Conservation (phyloP, 2,329 filamentous ascomycete genomes). For the Scedosporium dehoogii region DNA sequence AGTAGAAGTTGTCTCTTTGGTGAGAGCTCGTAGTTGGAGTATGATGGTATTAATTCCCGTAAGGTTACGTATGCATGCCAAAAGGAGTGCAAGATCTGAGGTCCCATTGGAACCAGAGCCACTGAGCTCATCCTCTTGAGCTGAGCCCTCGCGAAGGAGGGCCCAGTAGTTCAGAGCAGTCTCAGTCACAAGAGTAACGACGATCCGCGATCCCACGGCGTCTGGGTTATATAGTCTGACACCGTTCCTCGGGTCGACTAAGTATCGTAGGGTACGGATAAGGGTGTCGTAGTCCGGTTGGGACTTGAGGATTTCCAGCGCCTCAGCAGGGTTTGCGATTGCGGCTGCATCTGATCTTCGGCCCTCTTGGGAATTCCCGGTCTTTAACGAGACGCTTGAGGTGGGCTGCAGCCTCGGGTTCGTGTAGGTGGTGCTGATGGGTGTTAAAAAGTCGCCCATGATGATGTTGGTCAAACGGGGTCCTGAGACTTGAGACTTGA, state of each 20-base stretch:
- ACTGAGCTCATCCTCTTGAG: slow-evolving; percentile 11
- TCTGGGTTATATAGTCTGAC: slow-evolving; percentile 15
- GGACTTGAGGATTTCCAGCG: slow-evolving; percentile 47
- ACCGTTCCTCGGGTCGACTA: slow-evolving; percentile 24
- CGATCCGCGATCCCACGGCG: slow-evolving; percentile 40
- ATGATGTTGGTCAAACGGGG: slow-evolving; percentile 1
- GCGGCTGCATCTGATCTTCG: neutral
- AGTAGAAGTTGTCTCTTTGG: slow-evolving; percentile 37
- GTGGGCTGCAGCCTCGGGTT: slow-evolving; percentile 14
- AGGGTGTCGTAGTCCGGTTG: slow-evolving; percentile 54
- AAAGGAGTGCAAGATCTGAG: slow-evolving; percentile 38
- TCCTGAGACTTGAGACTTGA: too few species aligned
- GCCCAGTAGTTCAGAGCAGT: slow-evolving; percentile 79
- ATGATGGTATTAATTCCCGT: slow-evolving; percentile 70
- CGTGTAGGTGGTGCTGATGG: slow-evolving; percentile 41
- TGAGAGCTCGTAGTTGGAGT: slow-evolving; percentile 54
- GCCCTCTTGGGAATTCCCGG: neutral
- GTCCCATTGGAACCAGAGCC: slow-evolving; percentile 10
- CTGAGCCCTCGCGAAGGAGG: slow-evolving; percentile 39
- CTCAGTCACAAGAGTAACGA: slow-evolving; percentile 62
- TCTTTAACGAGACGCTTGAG: slow-evolving; percentile 2
- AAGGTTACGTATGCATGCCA: slow-evolving; percentile 60
- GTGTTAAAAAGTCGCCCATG: slow-evolving; percentile 49
- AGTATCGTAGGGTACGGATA: slow-evolving; percentile 39
- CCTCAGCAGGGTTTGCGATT: slow-evolving; percentile 30